Evolutionary conservation across 148 eudicot species (phyloP), one percentile per base, ranked within the genome.

Genomic region (Silene uniflora): DNA sequence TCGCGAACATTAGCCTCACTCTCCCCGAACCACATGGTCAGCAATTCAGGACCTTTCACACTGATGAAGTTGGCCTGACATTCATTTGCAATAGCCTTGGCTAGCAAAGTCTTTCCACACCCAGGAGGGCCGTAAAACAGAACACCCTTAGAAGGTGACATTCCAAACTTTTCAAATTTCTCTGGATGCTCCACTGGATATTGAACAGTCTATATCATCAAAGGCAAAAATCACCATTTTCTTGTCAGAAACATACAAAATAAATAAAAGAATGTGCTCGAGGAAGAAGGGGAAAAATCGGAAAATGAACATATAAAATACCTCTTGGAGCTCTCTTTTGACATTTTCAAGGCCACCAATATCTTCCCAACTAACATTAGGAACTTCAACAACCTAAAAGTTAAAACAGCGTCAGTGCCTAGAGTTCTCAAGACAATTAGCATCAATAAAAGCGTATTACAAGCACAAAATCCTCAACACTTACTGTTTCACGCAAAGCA

Each of bases 101-200:
- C 97, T 63, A 92, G 82, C 66, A 92, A 73, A 24, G 97, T 92
- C 77, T 92, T 92, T 29, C 97, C 97, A 85, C 97, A 92, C 16
- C 97, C 97, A 75, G 97, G 97, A 29, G 94, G 97, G 4, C 97
- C 97, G 73, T 92, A 92, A 86, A 92, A 92, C 52, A 92, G 92
- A 72, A 92, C 97, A 77, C 97, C 97, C 84, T 92, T 92, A 1
- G 97, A 92, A 24, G 97, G 97, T 44, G 94, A 90, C 97, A 92
- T 92, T 69, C 97, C 97, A 82, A 92, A 92, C 79, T 92, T 92
- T 83, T 92, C 97, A 73, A 92, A 92, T 66, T 92, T 92, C 83
- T 92, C 97, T 11, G 97, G 97, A 84, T 92, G 97, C 79, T 92
- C 97, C 74, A 92, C 97, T 29, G 97, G 97, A 77, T 92, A 92